Conservation (phyloP, 2,329 filamentous ascomycete species). For the Neopestalotiopsis rosae region DNA sequence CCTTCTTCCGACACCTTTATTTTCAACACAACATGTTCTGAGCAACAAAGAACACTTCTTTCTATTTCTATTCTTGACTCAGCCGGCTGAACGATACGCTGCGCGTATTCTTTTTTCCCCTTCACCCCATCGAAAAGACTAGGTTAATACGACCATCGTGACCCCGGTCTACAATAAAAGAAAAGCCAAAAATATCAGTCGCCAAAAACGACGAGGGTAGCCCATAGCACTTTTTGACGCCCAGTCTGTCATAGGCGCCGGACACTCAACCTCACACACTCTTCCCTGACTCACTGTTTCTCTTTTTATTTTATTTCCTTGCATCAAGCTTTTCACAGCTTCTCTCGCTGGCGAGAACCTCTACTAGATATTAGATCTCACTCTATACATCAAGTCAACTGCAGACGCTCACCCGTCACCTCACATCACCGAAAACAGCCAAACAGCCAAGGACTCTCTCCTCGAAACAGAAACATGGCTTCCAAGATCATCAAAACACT, state of each 20-base stretch:
- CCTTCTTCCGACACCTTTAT: conserved; percentile 22
- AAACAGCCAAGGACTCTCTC: background rate
- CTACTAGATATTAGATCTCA: background rate
- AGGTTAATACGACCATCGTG: background rate
- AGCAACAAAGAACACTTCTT: conserved; percentile 13
- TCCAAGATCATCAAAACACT: conserved; percentile 24
- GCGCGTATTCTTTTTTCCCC: conserved; percentile 21
- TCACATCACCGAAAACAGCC: background rate
- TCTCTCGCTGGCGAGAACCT: conserved; percentile 17
- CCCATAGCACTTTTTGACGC: conserved; percentile 2
- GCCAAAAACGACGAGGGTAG: background rate
- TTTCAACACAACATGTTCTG: conserved; percentile 12
- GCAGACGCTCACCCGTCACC: conserved; percentile 3
- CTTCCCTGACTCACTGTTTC: background rate
- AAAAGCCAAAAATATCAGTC: background rate
- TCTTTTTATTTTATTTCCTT: too few species aligned
- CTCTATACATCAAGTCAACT: conserved; percentile 10
- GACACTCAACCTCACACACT: background rate
- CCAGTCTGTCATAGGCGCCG: background rate
- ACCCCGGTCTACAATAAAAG: background rate
- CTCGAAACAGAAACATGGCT: conserved; percentile 24
- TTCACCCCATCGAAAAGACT: background rate
- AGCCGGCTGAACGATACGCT: conserved; percentile 23
- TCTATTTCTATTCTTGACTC: conserved; percentile 30
- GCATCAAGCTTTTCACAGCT: background rate